Base-by-base conservation (phyloP, 2,329 filamentous ascomycete species). In the Plectosphaerella plurivora region DNA sequence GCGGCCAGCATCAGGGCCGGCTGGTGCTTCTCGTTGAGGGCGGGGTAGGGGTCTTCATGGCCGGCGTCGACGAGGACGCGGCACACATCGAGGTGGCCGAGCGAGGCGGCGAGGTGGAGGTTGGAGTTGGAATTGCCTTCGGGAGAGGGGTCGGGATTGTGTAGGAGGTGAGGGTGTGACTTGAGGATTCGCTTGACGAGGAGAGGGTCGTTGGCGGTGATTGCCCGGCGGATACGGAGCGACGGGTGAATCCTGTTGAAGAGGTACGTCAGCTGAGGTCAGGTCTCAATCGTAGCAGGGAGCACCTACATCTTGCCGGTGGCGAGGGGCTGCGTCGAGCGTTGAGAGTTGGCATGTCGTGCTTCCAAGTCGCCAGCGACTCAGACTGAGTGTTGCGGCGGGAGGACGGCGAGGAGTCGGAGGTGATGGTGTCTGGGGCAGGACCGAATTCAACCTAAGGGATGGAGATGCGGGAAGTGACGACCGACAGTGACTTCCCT, bases 1-100 rank as follows among this genome's bases (percentile, higher is more conserved):
- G 88, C 83, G 11, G 91, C 91, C 3, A 94, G 78, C 82, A 93
- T 91, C 47, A 96, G 75, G 0, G 91, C 86, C 0, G 91, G 95
- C 63, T 93, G 86, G 63, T 89, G 83, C 56, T 86, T 78, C 61
- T 90, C 87, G 67, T 95, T 96, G 57, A 91, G 78, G 12, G 87
- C 87, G 28, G 91, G 83, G 48, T 84, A 83, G 5, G 78, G 79
- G n/a, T 75, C 67, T 67, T 96, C 90, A 67, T 96, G 91, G 52
- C 87, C 88, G 5, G 82, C 76, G n/a, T 80, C 74, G 56, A 95
- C 76, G 25, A 96, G 82, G 51, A 85, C 78, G 60, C 81, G 78
- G 65, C 83, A 86, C 60, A 94, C 86, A 46, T 84, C 73, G 8
- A 83, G 74, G 64, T 87, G 81, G 50, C 90, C 91, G 52, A 91